These are phyloP conservation scores for Podospora fimiseda DNA, from an alignment of 495 filamentous ascomycete genomes.

Conservation along the genomic window DNA sequence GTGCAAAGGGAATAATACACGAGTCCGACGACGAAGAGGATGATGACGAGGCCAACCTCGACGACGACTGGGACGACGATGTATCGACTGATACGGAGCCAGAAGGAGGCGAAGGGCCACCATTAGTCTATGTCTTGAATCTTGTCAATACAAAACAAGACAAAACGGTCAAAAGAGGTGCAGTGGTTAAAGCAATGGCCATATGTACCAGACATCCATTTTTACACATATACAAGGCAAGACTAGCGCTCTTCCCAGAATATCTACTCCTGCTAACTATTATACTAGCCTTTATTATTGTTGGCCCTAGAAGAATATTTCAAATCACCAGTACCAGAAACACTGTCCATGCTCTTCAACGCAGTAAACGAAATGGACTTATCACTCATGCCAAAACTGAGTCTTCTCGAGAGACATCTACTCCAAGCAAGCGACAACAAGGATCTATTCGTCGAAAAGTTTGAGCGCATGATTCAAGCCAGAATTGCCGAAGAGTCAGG, in stretches of 20 bases:
- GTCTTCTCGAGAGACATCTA: constrained; percentile 74
- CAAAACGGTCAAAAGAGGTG: constrained; percentile 82
- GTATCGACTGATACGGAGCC: constrained; percentile 52
- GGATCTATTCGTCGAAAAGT: constrained; percentile 96
- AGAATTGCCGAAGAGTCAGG: constrained; percentile 48
- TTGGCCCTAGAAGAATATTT: constrained; percentile 98
- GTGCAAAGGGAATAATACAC: constrained; percentile 49
- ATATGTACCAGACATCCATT: constrained; percentile 99
- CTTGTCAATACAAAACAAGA: constrained; percentile 97
- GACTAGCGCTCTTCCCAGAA: not conserved
- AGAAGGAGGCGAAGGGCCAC: constrained; percentile 67
- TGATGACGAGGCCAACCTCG: constrained; percentile 34
- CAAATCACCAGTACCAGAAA: constrained; percentile 82
- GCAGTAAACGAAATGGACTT: constrained; percentile 96
- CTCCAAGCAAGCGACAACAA: constrained; percentile 87
- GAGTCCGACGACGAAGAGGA: constrained; percentile 43
- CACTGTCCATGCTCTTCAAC: constrained; percentile 80
- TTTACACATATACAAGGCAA: constrained; percentile 94
- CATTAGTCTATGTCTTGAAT: constrained; percentile 96
- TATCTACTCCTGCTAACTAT: constrained; percentile 16
- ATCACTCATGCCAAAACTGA: constrained; percentile 84
- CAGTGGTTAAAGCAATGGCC: constrained; percentile 98
- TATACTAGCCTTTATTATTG: constrained; percentile 71
- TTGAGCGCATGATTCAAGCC: constrained; percentile 82
- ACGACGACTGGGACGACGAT: constrained; percentile 52